These are phyloP conservation scores for Botrytis tulipae DNA, from an alignment of 2,329 filamentous ascomycete genomes.

Conservation along the genomic window DNA sequence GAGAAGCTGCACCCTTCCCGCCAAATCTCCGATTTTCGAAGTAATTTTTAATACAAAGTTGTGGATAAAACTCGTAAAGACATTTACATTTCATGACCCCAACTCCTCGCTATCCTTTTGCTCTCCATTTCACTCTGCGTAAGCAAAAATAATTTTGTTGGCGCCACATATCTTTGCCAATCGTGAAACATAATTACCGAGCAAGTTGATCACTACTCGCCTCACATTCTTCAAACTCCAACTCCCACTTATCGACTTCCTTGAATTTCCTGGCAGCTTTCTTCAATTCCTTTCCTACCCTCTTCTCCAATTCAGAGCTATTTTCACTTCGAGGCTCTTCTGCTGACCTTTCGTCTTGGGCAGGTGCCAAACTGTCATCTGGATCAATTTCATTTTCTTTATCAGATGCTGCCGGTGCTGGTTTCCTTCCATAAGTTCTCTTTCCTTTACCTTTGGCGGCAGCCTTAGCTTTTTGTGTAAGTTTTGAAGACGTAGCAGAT, in stretches of 20 bases:
- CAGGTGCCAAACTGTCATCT: conserved; percentile 44
- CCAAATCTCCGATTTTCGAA: neutral
- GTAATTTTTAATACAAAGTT: neutral
- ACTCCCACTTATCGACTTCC: conserved; percentile 67
- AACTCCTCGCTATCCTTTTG: conserved; percentile 9
- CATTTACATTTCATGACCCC: neutral
- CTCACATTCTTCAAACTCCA: conserved; percentile 64
- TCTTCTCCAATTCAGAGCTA: conserved; percentile 42
- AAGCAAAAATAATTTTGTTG: neutral
- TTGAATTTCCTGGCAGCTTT: conserved; percentile 61
- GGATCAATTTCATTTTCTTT: conserved; percentile 54
- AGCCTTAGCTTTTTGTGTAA: conserved; percentile 21
- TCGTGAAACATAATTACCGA: neutral
- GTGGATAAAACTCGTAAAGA: neutral
- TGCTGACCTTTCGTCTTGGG: conserved; percentile 45
- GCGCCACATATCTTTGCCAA: neutral
- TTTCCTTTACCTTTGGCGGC: conserved; percentile 30
- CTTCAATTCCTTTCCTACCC: conserved; percentile 50
- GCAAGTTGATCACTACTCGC: conserved; percentile 44
- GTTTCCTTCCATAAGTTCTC: conserved; percentile 45
- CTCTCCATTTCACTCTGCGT: neutral
- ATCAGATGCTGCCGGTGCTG: conserved; percentile 48
- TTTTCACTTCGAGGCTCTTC: conserved; percentile 33
- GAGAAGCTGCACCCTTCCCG: neutral
- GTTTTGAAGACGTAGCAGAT: neutral